Base-by-base conservation (phyloP, 148 eudicot genomes). In the Heliosperma pusillum region DNA sequence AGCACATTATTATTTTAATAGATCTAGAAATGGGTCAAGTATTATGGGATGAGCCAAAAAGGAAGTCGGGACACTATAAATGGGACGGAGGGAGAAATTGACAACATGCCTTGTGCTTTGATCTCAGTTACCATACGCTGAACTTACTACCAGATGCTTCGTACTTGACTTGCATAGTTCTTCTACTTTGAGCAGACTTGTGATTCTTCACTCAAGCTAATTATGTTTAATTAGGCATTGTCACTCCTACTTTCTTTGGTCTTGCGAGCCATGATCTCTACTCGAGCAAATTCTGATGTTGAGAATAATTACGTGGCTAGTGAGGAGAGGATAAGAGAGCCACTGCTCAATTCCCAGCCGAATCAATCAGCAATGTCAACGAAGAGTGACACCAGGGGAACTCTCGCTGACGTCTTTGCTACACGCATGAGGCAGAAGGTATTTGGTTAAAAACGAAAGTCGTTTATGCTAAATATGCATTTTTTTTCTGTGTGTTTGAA, bases 341-440 rank as follows among this genome's bases (percentile, higher is more conserved):
- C 94, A 36, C 74, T 90, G 27, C 84, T 88, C 55, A 80, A 74
- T 33, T 78, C 90, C 69, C 90, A 81, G 10, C 25, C 76, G 70
- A 83, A 77, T 77, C 90, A 83, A 84, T 50, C 94, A 79, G 80
- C 88, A 12, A 75, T 82, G 25, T 78, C 82, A 69, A 16, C 61
- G 2, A 89, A 82, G 66, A 80, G 76, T 47, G 89, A 86, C 72
- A 69, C 53, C 71, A 82, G 76, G 82, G 81, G 65, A 76, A 80
- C 74, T 55, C 78, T 77, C 55, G 75, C 87, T 56, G 92, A 92
- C 53, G 82, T 87, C 53, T 88, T 89, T 91, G 86, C 86, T 25
- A 75, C 86, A 65, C 81, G 88, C 77, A 88, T 92, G 74, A 83
- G 94, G 77, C 85, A 92, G 72, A 92, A 92, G 97, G 97, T 91